These are phyloP conservation scores for Leersia perrieri DNA, from an alignment of 176 grass and related monocot genomes.

Conservation along the genomic window DNA sequence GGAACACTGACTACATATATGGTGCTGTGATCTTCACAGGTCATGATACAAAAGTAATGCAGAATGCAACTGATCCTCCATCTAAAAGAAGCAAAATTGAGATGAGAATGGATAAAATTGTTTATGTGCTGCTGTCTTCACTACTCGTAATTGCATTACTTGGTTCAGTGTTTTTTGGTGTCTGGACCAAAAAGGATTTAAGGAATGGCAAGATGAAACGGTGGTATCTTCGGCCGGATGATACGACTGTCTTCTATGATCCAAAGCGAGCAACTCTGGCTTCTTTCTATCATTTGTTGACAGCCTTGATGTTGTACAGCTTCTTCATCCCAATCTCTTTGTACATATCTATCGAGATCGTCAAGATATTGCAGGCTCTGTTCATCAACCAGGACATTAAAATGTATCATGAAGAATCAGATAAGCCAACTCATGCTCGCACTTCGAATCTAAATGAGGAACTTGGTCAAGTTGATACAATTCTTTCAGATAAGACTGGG, in stretches of 20 bases:
- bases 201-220: constrained; percentile 57
- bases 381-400: constrained; percentile 89
- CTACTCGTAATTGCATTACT: constrained; percentile 69
- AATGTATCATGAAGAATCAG: constrained; percentile 97
- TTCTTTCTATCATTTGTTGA: constrained; percentile 89
- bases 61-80: constrained; percentile 89
- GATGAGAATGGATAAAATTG: constrained; percentile 84
- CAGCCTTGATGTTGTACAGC: constrained; percentile 92
- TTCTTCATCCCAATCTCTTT: constrained; percentile 98
- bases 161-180: constrained; percentile 88
- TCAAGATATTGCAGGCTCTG: constrained; percentile 89
- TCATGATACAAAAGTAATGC: constrained; percentile 95
- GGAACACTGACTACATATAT: constrained; percentile 93
- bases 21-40: constrained; percentile 93
- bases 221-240: constrained; percentile 90
- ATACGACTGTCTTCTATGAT: constrained; percentile 62
- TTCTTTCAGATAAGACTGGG: constrained; percentile 96
- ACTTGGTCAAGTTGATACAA: constrained; percentile 95
- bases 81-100: constrained; percentile 98
- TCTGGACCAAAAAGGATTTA: constrained; percentile 78
- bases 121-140: constrained; percentile 74
- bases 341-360: constrained; percentile 99
- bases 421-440: constrained; percentile 83
- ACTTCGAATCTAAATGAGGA: constrained; percentile 97
- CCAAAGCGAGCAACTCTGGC: constrained; percentile 54